Evolutionary conservation across 1,139 yeast genomes (phyloP).

Genomic region (Suhomyces taliae): DNA sequence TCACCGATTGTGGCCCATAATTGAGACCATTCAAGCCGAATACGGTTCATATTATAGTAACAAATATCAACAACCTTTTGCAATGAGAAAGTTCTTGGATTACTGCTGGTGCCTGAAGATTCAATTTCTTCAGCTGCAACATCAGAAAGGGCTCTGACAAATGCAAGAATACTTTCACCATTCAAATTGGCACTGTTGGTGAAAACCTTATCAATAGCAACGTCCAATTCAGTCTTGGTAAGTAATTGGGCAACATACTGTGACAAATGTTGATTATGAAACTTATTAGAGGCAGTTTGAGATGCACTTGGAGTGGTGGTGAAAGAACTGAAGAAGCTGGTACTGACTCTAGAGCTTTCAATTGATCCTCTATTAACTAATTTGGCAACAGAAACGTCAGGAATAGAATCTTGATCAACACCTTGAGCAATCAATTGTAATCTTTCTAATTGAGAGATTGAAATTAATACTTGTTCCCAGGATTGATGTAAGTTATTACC

Average conservation of each 20-base stretch:
- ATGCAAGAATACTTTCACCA: conserved; percentile 83
- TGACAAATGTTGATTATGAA: conserved; percentile 46
- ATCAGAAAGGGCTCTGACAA: conserved; percentile 81
- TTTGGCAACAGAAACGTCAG: conserved; percentile 81
- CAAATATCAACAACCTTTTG: conserved; percentile 97
- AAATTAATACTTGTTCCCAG: conserved; percentile 82
- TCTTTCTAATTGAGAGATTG: conserved; percentile 89
- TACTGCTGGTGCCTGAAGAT: conserved; percentile 75
- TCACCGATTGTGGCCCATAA: conserved; percentile 93
- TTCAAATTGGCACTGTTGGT: conserved; percentile 77
- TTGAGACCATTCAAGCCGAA: conserved; percentile 95
- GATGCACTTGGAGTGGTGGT: conserved; percentile 36
- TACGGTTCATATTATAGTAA: conserved; percentile 95
- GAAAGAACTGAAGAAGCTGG: conserved; percentile 54
- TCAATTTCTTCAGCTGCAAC: conserved; percentile 92
- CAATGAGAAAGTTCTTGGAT: conserved; percentile 88
- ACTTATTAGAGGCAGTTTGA: conserved; percentile 44
- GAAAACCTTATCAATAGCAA: conserved; percentile 83
- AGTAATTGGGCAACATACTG: conserved; percentile 49
- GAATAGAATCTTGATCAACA: conserved; percentile 78
- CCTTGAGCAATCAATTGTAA: conserved; percentile 88
- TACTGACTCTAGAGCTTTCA: conserved; percentile 53
- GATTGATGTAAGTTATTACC: conserved; percentile 69
- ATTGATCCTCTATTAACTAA: conserved; percentile 56
- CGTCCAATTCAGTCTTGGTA: conserved; percentile 74